Evolutionary conservation across 306 rosid genomes (phyloP).

Genomic region (Citrullus amarus): DNA sequence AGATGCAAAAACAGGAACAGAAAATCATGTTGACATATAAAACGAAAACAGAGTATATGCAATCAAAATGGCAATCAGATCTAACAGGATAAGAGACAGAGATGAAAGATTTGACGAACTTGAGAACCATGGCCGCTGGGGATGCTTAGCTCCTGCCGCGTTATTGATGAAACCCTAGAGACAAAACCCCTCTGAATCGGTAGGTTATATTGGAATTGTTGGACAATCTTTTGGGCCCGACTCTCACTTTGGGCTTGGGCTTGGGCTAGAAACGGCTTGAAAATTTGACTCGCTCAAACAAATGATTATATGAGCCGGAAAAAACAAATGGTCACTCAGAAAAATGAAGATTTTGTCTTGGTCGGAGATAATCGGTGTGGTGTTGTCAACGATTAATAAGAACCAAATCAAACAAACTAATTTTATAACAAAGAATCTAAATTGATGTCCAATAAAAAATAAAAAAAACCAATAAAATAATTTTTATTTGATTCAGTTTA

Average conservation of each 20-base stretch:
- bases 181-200: neutral
- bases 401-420: too few species aligned
- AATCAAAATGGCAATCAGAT: neutral
- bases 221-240: neutral
- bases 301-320: too few species aligned
- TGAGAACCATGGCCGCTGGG: constrained; percentile 65
- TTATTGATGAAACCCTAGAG: neutral
- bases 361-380: too few species aligned
- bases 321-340: too few species aligned
- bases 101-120: constrained; percentile 21
- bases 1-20: neutral
- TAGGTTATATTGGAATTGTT: constrained; percentile 1
- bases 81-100: neutral
- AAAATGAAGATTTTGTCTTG: too few species aligned
- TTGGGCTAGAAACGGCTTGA: neutral
- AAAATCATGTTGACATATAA: neutral
- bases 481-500: too few species aligned
- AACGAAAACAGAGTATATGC: neutral
- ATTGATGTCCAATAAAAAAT: too few species aligned
- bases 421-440: too few species aligned
- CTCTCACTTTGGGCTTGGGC: neutral
- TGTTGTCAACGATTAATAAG: too few species aligned
- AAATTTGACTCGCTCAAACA: too few species aligned
- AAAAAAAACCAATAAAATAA: too few species aligned
- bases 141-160: neutral